Percentiles rank a stretch among this genome's conserved stretches.
Evolutionary conservation across 2,329 filamentous ascomycete genomes (phyloP).

Genomic region (Phoma sp.): DNA sequence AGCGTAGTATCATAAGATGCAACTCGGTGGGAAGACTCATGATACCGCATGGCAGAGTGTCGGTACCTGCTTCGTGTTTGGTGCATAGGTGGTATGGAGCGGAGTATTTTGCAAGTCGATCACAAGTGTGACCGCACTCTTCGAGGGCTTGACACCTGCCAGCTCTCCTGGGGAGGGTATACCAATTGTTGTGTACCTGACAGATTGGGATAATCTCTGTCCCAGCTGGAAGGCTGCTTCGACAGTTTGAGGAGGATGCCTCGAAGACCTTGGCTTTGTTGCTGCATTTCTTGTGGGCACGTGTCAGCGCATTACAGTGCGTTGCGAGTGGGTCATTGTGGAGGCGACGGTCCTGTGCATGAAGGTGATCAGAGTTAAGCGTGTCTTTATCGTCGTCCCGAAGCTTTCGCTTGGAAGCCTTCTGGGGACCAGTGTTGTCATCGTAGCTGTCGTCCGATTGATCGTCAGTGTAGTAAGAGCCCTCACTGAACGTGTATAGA

Average conservation of each 20-base stretch:
- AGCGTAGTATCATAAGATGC: constrained; percentile 23
- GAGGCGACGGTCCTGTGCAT: constrained; percentile 6
- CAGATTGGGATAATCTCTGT: no score
- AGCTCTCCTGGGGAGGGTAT: background rate
- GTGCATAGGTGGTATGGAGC: constrained; percentile 21
- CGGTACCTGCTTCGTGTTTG: constrained; percentile 15
- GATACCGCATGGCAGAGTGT: constrained; percentile 23
- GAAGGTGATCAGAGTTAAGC: background rate
- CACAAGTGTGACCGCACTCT: constrained; percentile 21
- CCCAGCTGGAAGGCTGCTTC: no score
- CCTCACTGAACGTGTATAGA: background rate
- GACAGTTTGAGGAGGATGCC: no score
- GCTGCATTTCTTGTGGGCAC: constrained; percentile 6
- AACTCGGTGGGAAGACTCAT: constrained; percentile 23
- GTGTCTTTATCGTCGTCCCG: background rate
- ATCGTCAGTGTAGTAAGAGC: constrained; percentile 2
- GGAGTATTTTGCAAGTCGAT: constrained; percentile 7
- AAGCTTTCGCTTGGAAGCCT: no score
- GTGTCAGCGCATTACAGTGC: constrained; percentile 9
- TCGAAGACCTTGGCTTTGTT: background rate
- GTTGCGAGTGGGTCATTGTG: constrained; percentile 3
- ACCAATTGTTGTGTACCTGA: no score
- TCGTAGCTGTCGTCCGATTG: constrained; percentile 1
- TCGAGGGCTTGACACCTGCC: constrained; percentile 24
- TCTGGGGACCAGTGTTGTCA: background rate